Conservation (phyloP, 768 basidiomycete species). For the Boletus tomentosulus region DNA sequence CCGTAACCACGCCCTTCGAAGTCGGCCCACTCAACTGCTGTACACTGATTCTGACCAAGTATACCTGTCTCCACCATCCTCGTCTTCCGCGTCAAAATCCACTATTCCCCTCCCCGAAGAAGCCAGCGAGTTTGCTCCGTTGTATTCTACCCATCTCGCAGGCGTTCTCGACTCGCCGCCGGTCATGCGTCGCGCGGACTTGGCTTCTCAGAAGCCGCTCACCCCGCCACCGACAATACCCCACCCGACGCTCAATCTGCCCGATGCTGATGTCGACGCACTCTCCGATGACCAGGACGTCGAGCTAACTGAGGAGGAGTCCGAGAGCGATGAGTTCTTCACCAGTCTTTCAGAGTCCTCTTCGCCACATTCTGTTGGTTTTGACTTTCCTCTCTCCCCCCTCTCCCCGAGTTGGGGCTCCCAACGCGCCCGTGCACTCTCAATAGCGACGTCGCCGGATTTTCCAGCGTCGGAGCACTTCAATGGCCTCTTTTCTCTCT, state of each 20-base stretch:
- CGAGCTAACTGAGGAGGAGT: conserved; percentile 15
- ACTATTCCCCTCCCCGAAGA: conserved; percentile 27
- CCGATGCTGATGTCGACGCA: conserved; percentile 30
- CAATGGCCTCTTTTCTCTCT: conserved; percentile 19
- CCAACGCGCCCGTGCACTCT: conserved; percentile 8
- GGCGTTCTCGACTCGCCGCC: conserved; percentile 36
- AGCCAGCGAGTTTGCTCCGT: conserved; percentile 7
- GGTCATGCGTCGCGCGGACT: conserved; percentile 29
- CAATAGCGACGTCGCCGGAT: conserved; percentile 14
- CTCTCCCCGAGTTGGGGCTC: conserved; percentile 34
- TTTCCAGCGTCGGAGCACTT: conserved; percentile 14
- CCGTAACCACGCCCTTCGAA: conserved; percentile 12
- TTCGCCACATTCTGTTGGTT: conserved; percentile 13
- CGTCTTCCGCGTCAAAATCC: conserved; percentile 23
- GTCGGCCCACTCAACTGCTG: conserved; percentile 11
- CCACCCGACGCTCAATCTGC: conserved; percentile 33
- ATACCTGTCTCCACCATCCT: conserved; percentile 29
- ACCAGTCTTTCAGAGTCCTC: conserved; percentile 8
- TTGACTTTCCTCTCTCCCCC: conserved; percentile 29
- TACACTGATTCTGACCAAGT: conserved; percentile 17
- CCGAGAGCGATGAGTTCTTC: conserved; percentile 20
- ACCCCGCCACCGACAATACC: conserved; percentile 44
- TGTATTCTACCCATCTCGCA: conserved; percentile 26
- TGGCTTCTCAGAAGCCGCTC: conserved; percentile 30
- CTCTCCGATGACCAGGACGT: conserved; percentile 10